A percentile compares a stretch with the other conserved stretches of the same genome.
These are phyloP conservation scores for Phytophthora pini DNA, from an alignment of 352 stramenopile species.

Conservation along the genomic window DNA sequence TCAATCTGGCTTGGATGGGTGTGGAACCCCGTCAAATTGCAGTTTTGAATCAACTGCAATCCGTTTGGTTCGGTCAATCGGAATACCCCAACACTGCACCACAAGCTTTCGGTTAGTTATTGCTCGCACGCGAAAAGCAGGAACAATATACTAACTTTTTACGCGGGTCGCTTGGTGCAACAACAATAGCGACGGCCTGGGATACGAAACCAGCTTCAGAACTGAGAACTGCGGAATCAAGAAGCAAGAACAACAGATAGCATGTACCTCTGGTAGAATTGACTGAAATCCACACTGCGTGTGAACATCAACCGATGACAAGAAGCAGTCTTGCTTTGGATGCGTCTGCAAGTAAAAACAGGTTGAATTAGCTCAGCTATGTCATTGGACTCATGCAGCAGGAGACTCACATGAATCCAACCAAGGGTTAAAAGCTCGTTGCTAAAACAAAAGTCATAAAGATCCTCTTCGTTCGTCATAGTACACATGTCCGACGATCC, in stretches of 20 bases:
- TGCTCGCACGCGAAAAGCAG: not conserved
- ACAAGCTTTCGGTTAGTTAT: too few relatives aligned
- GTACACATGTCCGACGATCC: conserved; percentile 86
- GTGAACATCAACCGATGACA: conserved; percentile 91
- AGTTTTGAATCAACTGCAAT: conserved; percentile 90
- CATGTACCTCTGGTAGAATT: conserved; percentile 81
- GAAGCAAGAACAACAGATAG: not conserved
- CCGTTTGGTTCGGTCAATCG: conserved; percentile 78
- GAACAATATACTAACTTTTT: conserved; percentile 52
- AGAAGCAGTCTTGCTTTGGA: conserved; percentile 88
- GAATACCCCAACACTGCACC: conserved; percentile 81
- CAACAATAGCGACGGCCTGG: conserved; percentile 87
- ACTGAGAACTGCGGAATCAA: conserved; percentile 5
- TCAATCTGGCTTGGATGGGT: conserved; percentile 75
- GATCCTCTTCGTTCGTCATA: conserved; percentile 89
- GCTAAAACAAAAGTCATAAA: conserved; percentile 89
- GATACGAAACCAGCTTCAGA: conserved; percentile 8
- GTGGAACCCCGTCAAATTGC: conserved; percentile 87
- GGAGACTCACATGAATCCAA: conserved; percentile 88
- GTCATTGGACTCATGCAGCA: not conserved
- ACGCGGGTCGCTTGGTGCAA: conserved; percentile 72
- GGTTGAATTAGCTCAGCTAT: not conserved
- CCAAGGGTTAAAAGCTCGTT: conserved; percentile 90
- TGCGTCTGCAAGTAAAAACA: conserved; percentile 66
- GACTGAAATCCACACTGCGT: conserved; percentile 92